Conservation (phyloP, 2,329 filamentous ascomycete species). For the Cordyceps pruinosa region DNA sequence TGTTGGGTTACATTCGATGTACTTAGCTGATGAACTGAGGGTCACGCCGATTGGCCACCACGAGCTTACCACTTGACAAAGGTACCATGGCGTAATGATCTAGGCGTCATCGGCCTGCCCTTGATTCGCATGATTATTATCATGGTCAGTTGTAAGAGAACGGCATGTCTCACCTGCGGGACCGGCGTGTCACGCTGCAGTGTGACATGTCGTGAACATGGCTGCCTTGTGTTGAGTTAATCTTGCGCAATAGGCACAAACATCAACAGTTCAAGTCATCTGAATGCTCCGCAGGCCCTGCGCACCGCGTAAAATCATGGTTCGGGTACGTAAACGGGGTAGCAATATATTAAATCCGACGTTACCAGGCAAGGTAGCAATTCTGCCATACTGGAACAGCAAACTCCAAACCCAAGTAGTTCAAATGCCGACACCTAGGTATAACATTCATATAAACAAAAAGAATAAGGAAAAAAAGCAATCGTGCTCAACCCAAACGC, state of each 20-base stretch:
- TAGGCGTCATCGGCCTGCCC: too few relatives aligned
- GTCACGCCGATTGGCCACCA: not conserved
- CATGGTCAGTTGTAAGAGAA: not conserved
- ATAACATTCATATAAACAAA: not conserved
- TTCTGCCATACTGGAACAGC: not conserved
- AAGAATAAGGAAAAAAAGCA: not conserved
- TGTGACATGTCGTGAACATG: not conserved
- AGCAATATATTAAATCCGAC: not conserved
- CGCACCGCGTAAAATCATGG: too few relatives aligned
- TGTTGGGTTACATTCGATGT: not conserved
- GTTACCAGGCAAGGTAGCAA: not conserved
- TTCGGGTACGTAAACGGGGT: not conserved
- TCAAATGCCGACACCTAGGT: not conserved
- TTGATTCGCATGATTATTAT: too few relatives aligned
- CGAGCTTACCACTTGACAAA: not conserved
- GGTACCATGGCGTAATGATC: too few relatives aligned
- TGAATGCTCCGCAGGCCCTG: too few relatives aligned
- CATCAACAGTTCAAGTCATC: too few relatives aligned
- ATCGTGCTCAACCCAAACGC: not conserved
- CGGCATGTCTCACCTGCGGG: too few relatives aligned
- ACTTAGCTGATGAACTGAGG: not conserved
- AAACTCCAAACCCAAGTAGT: not conserved
- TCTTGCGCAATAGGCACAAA: too few relatives aligned
- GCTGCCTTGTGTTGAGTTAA: too few relatives aligned
- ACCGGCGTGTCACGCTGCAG: not conserved